phyloP scores from a whole-genome alignment of 2,329 filamentous ascomycete species.

The Rutstroemia sp. region DNA sequence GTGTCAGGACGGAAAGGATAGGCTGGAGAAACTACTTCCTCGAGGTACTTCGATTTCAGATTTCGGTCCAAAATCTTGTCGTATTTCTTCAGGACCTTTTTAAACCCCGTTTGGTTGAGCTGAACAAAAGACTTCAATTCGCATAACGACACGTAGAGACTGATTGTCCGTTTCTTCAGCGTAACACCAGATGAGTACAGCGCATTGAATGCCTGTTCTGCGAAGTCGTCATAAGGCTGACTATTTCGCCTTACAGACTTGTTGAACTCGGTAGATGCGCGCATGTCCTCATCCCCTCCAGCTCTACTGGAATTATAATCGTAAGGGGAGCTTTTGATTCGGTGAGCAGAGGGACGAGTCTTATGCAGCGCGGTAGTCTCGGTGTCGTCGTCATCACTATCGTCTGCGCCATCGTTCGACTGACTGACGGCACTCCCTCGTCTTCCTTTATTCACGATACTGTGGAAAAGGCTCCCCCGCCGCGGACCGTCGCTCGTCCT shows the following conservation, averaged over 20 bases:
- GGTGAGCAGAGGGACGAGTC: slow-evolving; percentile 26
- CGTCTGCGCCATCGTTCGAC: slow-evolving; percentile 50
- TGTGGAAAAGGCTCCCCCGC: slow-evolving; percentile 45
- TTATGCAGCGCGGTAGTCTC: slow-evolving; percentile 43
- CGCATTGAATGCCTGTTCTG: slow-evolving; percentile 64
- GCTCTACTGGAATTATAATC: slow-evolving; percentile 13
- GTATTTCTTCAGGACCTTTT: slow-evolving; percentile 96
- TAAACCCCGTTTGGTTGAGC: slow-evolving; percentile 93
- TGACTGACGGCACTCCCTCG: slow-evolving; percentile 38
- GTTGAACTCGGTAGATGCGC: slow-evolving; percentile 53
- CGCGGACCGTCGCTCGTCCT: slow-evolving; percentile 36
- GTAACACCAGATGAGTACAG: slow-evolving; percentile 69
- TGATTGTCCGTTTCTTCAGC: slow-evolving; percentile 84
- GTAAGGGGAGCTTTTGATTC: slow-evolving; percentile 28
- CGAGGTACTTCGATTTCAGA: slow-evolving; percentile 71
- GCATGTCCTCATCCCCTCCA: slow-evolving; percentile 43
- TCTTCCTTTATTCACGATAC: slow-evolving; percentile 37
- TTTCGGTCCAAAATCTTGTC: slow-evolving; percentile 89
- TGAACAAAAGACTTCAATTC: slow-evolving; percentile 95
- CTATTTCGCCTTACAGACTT: slow-evolving; percentile 54
- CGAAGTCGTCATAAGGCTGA: slow-evolving; percentile 67
- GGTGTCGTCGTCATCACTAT: slow-evolving; percentile 54
- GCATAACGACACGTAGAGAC: slow-evolving; percentile 84
- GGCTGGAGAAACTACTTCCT: slow-evolving; percentile 63
- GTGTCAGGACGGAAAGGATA: slow-evolving; percentile 75